Percentiles rank a stretch among this genome's conserved stretches.
Evolutionary conservation across 345 rosid genomes (phyloP).

Genomic region (Pistacia vera): DNA sequence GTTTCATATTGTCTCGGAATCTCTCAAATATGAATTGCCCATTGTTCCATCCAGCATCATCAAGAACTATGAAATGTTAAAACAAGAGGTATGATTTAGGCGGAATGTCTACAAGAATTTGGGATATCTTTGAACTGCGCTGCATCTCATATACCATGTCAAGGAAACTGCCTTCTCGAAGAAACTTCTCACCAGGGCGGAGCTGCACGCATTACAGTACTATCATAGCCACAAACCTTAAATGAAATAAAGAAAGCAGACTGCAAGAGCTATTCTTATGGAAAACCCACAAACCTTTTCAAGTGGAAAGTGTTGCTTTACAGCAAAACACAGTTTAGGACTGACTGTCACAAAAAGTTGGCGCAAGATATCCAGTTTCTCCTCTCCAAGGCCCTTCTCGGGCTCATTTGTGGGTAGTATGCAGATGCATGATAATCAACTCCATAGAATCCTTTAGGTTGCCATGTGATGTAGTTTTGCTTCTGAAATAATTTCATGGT

Average conservation of each 20-base stretch:
- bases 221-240: not conserved
- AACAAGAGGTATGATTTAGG: slow-evolving; percentile 38
- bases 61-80: slow-evolving; percentile 54
- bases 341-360: slow-evolving; percentile 65
- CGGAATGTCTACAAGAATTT: slow-evolving; percentile 38
- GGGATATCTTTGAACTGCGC: slow-evolving; percentile 45
- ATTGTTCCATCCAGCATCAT: slow-evolving; percentile 62
- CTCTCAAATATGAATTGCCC: slow-evolving; percentile 47
- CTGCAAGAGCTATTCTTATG: not conserved
- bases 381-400: slow-evolving; percentile 11
- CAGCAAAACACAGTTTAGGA: slow-evolving; percentile 47
- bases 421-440: not conserved
- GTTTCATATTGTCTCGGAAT: slow-evolving; percentile 37
- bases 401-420: slow-evolving; percentile 1
- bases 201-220: slow-evolving; percentile 31
- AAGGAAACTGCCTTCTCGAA: slow-evolving; percentile 17
- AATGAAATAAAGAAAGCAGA: not conserved
- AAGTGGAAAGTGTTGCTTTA: slow-evolving; percentile 39
- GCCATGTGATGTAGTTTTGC: slow-evolving; percentile 38
- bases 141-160: slow-evolving; percentile 30
- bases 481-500: slow-evolving; percentile 47
- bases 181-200: slow-evolving; percentile 26
- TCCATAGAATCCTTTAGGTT: slow-evolving; percentile 21
- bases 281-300: slow-evolving; percentile 37
- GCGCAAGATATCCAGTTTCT: slow-evolving; percentile 20